phyloP scores from a whole-genome alignment of 371 early-diverging fungal species.

The Circinella umbellata region DNA sequence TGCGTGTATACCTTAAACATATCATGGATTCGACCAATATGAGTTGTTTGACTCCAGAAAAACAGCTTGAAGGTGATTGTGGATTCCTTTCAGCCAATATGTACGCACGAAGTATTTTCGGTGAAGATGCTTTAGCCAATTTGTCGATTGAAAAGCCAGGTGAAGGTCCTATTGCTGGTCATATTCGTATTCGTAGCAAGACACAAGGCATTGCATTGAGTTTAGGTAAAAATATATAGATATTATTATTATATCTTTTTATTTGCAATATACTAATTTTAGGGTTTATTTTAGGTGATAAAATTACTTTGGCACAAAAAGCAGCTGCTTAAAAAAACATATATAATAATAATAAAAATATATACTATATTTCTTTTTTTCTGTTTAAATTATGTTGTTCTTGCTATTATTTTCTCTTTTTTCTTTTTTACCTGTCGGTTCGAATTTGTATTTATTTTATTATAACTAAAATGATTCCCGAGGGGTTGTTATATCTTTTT shows the following conservation, averaged over 20 bases:
- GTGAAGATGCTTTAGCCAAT: constrained; percentile 97
- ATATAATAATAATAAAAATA: constrained; percentile 1
- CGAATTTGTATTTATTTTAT: too few species aligned
- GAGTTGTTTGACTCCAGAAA: constrained; percentile 93
- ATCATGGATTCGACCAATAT: constrained; percentile 95
- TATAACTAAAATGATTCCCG: neutral
- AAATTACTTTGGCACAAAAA: constrained; percentile 68
- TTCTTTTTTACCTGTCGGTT: too few species aligned
- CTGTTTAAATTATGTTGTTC: neutral
- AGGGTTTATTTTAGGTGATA: constrained; percentile 37
- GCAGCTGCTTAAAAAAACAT: constrained; percentile 20
- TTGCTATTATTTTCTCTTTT: too few species aligned
- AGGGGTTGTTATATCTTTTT: too few species aligned
- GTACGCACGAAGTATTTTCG: constrained; percentile 95
- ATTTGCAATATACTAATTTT: too few species aligned
- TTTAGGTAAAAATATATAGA: constrained; percentile 59
- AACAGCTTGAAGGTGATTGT: constrained; percentile 92
- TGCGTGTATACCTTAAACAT: constrained; percentile 85
- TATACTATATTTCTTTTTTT: constrained; percentile 1
- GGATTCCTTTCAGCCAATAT: constrained; percentile 96
- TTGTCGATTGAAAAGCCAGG: constrained; percentile 88
- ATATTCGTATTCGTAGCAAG: constrained; percentile 96
- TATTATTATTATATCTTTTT: too few species aligned
- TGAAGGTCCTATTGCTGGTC: constrained; percentile 85
- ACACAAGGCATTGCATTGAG: constrained; percentile 97